These are phyloP conservation scores for Ophiocordyceps unilateralis DNA, from an alignment of 2,329 filamentous ascomycete species.

Conservation along the genomic window DNA sequence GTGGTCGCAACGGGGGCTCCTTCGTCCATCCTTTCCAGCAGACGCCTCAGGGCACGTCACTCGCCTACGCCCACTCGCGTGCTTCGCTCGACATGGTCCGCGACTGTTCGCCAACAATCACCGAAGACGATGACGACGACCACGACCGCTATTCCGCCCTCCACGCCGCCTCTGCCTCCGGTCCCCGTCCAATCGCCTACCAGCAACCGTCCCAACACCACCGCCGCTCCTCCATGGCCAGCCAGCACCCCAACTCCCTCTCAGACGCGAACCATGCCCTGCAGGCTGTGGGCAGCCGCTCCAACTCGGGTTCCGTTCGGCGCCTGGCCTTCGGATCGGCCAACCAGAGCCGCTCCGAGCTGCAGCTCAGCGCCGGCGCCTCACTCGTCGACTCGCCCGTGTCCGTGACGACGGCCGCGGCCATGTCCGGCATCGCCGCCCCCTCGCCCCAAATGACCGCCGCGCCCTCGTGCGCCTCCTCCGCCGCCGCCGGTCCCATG, in stretches of 20 bases:
- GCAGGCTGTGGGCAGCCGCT: slow-evolving; percentile 10
- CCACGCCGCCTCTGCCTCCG: slow-evolving; percentile 4
- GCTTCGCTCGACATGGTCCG: slow-evolving; percentile 30
- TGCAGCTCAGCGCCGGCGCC: slow-evolving; percentile 18
- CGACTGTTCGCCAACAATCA: slow-evolving; percentile 39
- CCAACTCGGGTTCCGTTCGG: slow-evolving; percentile 11
- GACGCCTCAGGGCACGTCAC: slow-evolving; percentile 35
- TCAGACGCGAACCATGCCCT: slow-evolving; percentile 15
- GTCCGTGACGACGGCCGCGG: slow-evolving; percentile 9
- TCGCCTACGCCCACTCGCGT: slow-evolving; percentile 40
- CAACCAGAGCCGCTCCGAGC: slow-evolving; percentile 28
- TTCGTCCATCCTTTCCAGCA: slow-evolving; percentile 51
- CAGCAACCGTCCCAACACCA: slow-evolving; percentile 4
- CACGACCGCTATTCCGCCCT: slow-evolving; percentile 8
- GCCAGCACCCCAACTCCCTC: slow-evolving; percentile 16
- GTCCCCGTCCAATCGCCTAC: slow-evolving; percentile 1
- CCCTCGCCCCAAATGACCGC: slow-evolving; percentile 8
- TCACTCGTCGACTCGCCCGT: slow-evolving; percentile 18
- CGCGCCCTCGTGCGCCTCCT: slow-evolving; percentile 3
- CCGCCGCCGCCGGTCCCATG: slow-evolving; percentile 18
- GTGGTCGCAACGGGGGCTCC: slow-evolving; percentile 25
- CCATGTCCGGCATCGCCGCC: slow-evolving; percentile 8
- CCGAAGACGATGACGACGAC: slow-evolving; percentile 30
- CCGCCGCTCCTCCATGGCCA: slow-evolving; percentile 14
- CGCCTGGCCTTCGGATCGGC: slow-evolving; percentile 23